These are phyloP conservation scores for Mycocentrospora acerina DNA, from an alignment of 2,329 filamentous ascomycete genomes.

Conservation along the genomic window DNA sequence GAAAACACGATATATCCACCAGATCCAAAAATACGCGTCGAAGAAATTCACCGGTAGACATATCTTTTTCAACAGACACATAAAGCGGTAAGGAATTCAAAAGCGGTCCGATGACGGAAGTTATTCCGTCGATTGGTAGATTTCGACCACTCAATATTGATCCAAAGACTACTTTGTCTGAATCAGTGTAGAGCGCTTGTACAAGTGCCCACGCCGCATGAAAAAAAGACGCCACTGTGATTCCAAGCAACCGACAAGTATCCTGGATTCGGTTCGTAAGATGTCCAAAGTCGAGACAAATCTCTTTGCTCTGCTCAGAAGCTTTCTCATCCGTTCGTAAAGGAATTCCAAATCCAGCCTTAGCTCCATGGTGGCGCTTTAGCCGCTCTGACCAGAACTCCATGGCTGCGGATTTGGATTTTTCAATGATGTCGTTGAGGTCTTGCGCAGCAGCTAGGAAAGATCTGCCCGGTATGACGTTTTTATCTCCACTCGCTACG, in stretches of 20 bases:
- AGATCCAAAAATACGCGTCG: constrained; percentile 6
- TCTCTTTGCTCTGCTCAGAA: too few species aligned
- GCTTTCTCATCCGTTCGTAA: not conserved
- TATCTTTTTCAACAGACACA: constrained; percentile 3
- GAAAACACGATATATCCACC: constrained; percentile 5
- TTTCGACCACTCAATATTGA: constrained; percentile 40
- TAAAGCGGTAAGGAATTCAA: constrained; percentile 31
- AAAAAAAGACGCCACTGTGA: constrained; percentile 11
- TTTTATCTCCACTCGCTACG: too few species aligned
- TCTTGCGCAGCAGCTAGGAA: too few species aligned
- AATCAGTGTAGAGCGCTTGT: constrained; percentile 32
- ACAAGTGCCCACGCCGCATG: constrained; percentile 43
- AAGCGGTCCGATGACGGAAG: constrained; percentile 37
- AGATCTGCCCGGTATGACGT: too few species aligned
- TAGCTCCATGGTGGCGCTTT: not conserved
- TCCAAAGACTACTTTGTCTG: constrained; percentile 39
- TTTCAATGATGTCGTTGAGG: too few species aligned
- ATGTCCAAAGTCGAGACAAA: too few species aligned
- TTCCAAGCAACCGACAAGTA: not conserved
- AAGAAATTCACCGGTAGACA: constrained; percentile 4
- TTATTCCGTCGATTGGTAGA: constrained; percentile 30
- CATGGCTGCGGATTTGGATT: too few species aligned
- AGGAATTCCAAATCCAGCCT: not conserved
- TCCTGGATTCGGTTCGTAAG: not conserved
- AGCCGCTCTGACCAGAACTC: too few species aligned